These are phyloP conservation scores for Debaryomyces coudertii DNA, from an alignment of 1,139 yeast species.

Conservation along the genomic window DNA sequence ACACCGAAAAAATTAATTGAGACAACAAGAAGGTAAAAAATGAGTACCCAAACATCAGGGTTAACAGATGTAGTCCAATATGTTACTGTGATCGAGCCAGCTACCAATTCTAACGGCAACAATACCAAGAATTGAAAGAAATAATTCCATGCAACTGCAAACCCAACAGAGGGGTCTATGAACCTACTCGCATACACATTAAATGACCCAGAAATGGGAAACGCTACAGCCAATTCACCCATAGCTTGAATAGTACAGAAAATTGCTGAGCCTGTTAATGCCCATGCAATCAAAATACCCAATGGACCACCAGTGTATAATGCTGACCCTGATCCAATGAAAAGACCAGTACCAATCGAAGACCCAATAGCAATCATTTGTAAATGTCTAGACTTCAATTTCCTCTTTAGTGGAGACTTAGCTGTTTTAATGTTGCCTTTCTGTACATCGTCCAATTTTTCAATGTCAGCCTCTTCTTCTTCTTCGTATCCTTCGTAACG, in stretches of 20 bases:
- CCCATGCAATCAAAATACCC: constrained; percentile 54
- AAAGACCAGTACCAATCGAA: constrained; percentile 61
- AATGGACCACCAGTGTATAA: constrained; percentile 65
- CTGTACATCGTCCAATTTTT: constrained; percentile 19
- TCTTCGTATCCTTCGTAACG: constrained; percentile 28
- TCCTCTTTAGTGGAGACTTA: constrained; percentile 32
- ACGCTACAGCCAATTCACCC: constrained; percentile 39
- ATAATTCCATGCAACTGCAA: constrained; percentile 42
- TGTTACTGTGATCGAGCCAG: constrained; percentile 35
- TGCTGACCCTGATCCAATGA: constrained; percentile 70
- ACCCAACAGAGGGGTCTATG: constrained; percentile 38
- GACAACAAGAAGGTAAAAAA: constrained; percentile 31
- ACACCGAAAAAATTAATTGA: constrained; percentile 40
- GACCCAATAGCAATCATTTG: constrained; percentile 63
- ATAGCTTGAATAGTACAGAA: constrained; percentile 38
- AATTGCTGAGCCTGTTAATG: constrained; percentile 32
- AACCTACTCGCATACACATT: constrained; percentile 36
- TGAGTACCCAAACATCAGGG: constrained; percentile 37
- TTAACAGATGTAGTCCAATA: constrained; percentile 34
- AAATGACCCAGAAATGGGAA: constrained; percentile 39
- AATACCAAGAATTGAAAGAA: constrained; percentile 30
- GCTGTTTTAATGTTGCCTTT: constrained; percentile 18
- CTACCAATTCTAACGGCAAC: constrained; percentile 37
- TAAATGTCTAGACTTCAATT: constrained; percentile 47
- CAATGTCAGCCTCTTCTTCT: constrained; percentile 21